Evolutionary conservation across 345 rosid species (phyloP), one percentile per base, ranked within the genome.

Genomic region (Durio zibethinus): DNA sequence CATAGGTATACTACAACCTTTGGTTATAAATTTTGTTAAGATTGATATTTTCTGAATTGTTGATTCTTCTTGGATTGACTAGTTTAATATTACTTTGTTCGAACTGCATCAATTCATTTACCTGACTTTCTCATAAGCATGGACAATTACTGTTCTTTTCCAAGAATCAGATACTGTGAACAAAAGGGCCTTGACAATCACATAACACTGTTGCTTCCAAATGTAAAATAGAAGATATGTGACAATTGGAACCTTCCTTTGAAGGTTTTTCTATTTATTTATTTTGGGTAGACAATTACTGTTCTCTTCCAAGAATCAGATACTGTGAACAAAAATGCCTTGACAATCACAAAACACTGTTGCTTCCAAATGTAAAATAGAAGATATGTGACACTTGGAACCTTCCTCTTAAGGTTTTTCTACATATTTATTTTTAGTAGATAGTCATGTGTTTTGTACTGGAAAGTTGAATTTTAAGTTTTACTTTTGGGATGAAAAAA

Each of bases 1-100:
- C 67, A 76, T 89, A 66, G 93, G 95, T 89, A 85, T 65, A 25
- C 68, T 63, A 56, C 8, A 56, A 56, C 1, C 9, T 60, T 29
- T 4, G 36, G 4, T 60, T 60, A 5, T 60, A n/a, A n/a, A n/a
- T 59, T 59, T 7, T 68, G 11, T 25, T 23, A 10, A 31, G 36
- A 10, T 40, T 62, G 21, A 15, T 25, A 11, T 21, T 67, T 42
- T 42, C 35, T 12, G 33, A 69, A 10, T 27, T 8, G 16, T 47
- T 27, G 15, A 16, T 70, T 70, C 74, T 47, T 47, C 47, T 47
- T 47, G 25, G 57, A 47, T 69, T 47, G 7, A 25, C 38, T 16
- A 10, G 10, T 14, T 62, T 40, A 4, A 11, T 1, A 4, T 4
- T n/a, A 21, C 29, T 38, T 36, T 20, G 4, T 60, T 62, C 21